Percentiles rank a stretch among this genome's conserved stretches.
Evolutionary conservation across 148 eudicot species (phyloP).

Genomic region (Amaranthus hypochondriacus): DNA sequence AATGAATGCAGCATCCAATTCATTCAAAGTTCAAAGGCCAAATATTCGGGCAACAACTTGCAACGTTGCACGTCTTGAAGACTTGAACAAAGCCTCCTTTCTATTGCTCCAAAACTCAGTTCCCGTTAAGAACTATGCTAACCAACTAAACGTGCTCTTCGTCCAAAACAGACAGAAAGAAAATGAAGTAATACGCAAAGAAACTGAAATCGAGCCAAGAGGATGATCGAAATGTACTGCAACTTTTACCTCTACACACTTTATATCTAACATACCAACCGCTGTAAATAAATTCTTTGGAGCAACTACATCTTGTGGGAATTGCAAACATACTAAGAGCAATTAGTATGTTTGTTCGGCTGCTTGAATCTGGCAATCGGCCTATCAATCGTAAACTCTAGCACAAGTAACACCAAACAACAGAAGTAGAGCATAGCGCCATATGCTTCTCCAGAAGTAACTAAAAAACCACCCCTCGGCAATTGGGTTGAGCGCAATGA

Average conservation of each 20-base stretch:
- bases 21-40: too few species aligned
- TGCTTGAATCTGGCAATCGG: not conserved
- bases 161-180: not conserved
- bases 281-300: not conserved
- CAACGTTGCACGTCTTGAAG: not conserved
- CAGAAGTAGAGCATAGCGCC: constrained; percentile 7
- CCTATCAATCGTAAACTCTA: not conserved
- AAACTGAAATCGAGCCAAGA: not conserved
- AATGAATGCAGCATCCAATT: too few species aligned
- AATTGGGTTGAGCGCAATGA: constrained; percentile 14
- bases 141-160: too few species aligned
- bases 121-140: too few species aligned
- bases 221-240: not conserved
- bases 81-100: not conserved
- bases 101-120: too few species aligned
- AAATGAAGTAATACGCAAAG: not conserved
- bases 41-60: too few species aligned
- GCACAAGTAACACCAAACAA: not conserved
- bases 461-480: not conserved
- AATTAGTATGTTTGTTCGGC: constrained; percentile 2
- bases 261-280: not conserved
- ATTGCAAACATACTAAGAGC: constrained; percentile 3
- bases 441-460: constrained; percentile 20
- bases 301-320: not conserved
- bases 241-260: not conserved